Conservation (phyloP, 1,284 basidiomycete genomes). For the Austroboletus niveus region DNA sequence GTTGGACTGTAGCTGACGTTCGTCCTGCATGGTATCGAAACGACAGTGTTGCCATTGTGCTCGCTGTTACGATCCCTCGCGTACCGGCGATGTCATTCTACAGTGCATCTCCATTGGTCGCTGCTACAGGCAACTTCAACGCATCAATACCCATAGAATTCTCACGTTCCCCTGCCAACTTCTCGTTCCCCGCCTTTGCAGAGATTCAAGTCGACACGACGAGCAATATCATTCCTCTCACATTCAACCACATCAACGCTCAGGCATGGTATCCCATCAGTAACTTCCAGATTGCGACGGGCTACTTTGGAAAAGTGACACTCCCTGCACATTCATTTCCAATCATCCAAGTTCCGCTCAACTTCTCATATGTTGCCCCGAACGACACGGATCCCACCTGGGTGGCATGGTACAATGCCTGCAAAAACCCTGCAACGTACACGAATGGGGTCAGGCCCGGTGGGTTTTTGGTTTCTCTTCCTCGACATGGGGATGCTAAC, state of each 20-base stretch:
- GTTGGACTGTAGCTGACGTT: slow-evolving; percentile 9
- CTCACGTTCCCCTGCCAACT: slow-evolving; percentile 76
- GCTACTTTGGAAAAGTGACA: slow-evolving; percentile 54
- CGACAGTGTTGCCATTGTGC: slow-evolving; percentile 61
- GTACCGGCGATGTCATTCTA: slow-evolving; percentile 72
- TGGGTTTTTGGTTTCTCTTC: slow-evolving; percentile 35
- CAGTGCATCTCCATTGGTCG: slow-evolving; percentile 51
- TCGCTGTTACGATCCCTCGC: slow-evolving; percentile 79
- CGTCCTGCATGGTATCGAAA: neutral
- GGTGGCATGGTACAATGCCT: slow-evolving; percentile 78
- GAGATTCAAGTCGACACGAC: slow-evolving; percentile 72
- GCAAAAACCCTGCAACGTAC: slow-evolving; percentile 58
- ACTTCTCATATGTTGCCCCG: slow-evolving; percentile 78
- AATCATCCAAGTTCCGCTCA: slow-evolving; percentile 67
- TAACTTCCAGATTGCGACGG: slow-evolving; percentile 59
- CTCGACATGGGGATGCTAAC: neutral
- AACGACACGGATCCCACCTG: slow-evolving; percentile 83
- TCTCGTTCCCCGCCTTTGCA: slow-evolving; percentile 76
- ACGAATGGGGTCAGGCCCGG: slow-evolving; percentile 57
- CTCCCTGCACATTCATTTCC: slow-evolving; percentile 65
- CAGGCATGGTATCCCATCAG: slow-evolving; percentile 66
- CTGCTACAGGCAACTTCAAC: slow-evolving; percentile 57
- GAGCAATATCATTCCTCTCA: slow-evolving; percentile 71
- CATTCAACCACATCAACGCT: slow-evolving; percentile 65
- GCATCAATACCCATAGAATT: slow-evolving; percentile 58